Evolutionary conservation across 805 yeast genomes (phyloP).

Genomic region (Metschnikowia amazonensis): DNA sequence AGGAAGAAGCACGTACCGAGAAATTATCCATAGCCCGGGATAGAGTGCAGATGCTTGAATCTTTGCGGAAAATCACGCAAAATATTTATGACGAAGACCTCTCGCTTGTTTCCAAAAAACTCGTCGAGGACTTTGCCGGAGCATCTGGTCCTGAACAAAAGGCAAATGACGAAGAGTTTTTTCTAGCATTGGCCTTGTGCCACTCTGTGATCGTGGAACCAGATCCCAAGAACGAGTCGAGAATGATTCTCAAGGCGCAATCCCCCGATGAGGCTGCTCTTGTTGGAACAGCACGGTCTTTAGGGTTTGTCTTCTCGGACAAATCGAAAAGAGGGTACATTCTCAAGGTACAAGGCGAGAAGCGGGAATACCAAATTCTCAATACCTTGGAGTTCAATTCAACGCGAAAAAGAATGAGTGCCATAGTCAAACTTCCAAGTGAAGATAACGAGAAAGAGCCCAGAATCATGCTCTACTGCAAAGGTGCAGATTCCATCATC

Average conservation of each 20-base stretch:
- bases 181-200: constrained; percentile 72
- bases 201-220: constrained; percentile 74
- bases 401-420: constrained; percentile 85
- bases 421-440: constrained; percentile 65
- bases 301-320: constrained; percentile 65
- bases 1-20: constrained; percentile 45
- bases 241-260: constrained; percentile 63
- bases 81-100: constrained; percentile 51
- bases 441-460: constrained; percentile 25
- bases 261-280: constrained; percentile 87
- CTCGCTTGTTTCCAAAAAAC: constrained; percentile 65
- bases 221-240: constrained; percentile 56
- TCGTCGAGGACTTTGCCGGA: constrained; percentile 59
- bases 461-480: constrained; percentile 65
- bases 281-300: constrained; percentile 75
- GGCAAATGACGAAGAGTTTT: constrained; percentile 63
- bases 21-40: constrained; percentile 54
- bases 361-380: constrained; percentile 66
- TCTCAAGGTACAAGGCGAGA: constrained; percentile 64
- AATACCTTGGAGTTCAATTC: constrained; percentile 77
- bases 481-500: constrained; percentile 82
- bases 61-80: constrained; percentile 16
- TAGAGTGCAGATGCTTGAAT: constrained; percentile 52
- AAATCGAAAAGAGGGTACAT: constrained; percentile 67
- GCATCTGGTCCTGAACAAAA: constrained; percentile 48